Conservation (phyloP, 1,139 yeast species). For the Sugiyamaella paludigena region DNA sequence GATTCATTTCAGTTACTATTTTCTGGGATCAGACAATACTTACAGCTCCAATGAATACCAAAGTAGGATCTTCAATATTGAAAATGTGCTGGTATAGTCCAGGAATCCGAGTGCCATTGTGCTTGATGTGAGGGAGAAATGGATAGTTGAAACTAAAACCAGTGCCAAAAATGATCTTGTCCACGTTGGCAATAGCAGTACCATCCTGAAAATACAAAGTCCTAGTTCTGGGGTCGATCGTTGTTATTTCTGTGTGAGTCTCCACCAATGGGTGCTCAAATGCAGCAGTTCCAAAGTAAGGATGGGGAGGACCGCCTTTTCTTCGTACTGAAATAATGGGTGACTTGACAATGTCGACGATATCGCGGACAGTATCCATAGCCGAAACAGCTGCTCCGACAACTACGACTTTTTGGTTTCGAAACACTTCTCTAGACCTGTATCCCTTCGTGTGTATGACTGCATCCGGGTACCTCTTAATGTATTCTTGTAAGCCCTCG, state of each 20-base stretch:
- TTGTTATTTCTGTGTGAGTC: no score
- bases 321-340: background rate
- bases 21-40: no score
- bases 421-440: background rate
- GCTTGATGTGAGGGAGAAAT: background rate
- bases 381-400: background rate
- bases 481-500: no score
- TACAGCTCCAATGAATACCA: no score
- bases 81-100: background rate
- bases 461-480: background rate
- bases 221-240: no score
- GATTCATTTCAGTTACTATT: no score
- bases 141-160: no score
- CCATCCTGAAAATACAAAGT: no score
- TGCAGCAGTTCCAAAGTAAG: background rate
- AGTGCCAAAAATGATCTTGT: background rate
- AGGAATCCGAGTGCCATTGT: background rate
- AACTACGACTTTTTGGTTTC: background rate
- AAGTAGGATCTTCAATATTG: background rate
- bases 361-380: no score
- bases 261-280: no score
- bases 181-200: background rate
- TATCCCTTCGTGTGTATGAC: background rate
- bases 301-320: background rate
- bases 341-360: no score